Evolutionary conservation across 495 filamentous ascomycete genomes (phyloP).

Genomic region (Penicillium robsamsonii): DNA sequence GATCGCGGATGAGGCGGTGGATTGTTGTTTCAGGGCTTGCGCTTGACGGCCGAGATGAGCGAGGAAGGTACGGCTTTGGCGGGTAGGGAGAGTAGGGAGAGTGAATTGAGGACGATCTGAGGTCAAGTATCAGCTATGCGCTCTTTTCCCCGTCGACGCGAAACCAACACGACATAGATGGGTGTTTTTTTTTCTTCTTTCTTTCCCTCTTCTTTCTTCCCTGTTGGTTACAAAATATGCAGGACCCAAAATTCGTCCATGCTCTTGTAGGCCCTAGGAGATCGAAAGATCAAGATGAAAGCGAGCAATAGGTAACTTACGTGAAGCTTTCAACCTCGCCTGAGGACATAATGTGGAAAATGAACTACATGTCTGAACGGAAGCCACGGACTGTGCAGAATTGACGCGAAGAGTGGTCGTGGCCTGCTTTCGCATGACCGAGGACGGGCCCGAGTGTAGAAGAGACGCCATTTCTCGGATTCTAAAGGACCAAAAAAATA

Average conservation of each 20-base stretch:
- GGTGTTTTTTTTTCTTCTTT: slow-evolving; percentile 2
- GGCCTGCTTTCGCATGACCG: slow-evolving; percentile 38
- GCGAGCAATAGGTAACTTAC: slow-evolving; percentile 27
- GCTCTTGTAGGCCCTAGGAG: background rate
- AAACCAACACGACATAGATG: background rate
- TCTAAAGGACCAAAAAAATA: slow-evolving; percentile 11
- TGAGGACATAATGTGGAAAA: slow-evolving; percentile 34
- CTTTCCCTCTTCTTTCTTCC: background rate
- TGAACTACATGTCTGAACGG: slow-evolving; percentile 35
- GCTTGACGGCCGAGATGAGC: slow-evolving; percentile 41
- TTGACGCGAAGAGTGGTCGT: slow-evolving; percentile 27
- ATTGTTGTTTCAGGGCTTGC: slow-evolving; percentile 39
- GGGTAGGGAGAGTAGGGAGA: slow-evolving; percentile 21
- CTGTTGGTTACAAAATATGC: slow-evolving; percentile 3
- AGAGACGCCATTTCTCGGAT: slow-evolving; percentile 37
- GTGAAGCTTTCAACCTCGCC: slow-evolving; percentile 28
- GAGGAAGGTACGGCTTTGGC: slow-evolving; percentile 43
- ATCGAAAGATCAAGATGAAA: background rate
- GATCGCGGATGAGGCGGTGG: slow-evolving; percentile 27
- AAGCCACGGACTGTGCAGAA: slow-evolving; percentile 31
- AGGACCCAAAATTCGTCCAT: background rate
- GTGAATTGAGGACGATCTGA: slow-evolving; percentile 26
- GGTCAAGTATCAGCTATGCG: slow-evolving; percentile 1
- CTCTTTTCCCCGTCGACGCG: background rate
- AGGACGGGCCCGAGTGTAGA: slow-evolving; percentile 32